Evolutionary conservation across 768 basidiomycete species (phyloP).

Genomic region (Auricularia heimuer): DNA sequence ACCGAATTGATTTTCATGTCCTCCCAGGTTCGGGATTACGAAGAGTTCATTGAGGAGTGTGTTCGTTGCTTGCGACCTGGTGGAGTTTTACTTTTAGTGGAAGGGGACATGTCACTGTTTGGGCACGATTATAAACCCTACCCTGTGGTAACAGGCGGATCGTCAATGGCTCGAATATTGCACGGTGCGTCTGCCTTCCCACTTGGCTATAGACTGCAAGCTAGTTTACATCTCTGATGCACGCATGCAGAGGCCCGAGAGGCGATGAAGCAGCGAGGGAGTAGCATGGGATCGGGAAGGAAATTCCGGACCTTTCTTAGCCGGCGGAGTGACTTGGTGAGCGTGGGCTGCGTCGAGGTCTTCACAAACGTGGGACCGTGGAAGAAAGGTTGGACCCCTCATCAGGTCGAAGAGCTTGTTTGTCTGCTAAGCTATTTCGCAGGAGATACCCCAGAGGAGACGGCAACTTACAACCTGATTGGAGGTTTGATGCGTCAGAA

Average conservation of each 20-base stretch:
- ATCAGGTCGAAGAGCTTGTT: neutral
- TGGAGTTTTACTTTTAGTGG: constrained; percentile 21
- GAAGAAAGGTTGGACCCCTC: constrained; percentile 14
- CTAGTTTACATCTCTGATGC: neutral
- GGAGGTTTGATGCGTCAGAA: constrained; percentile 14
- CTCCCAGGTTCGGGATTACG: constrained; percentile 22
- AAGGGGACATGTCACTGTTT: constrained; percentile 24
- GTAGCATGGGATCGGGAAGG: neutral
- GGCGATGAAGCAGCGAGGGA: neutral
- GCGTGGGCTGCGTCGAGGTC: constrained; percentile 22
- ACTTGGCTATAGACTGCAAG: neutral
- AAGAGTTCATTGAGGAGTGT: constrained; percentile 18
- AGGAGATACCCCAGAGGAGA: neutral
- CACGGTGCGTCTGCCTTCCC: constrained; percentile 19
- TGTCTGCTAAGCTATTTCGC: neutral
- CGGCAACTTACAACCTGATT: constrained; percentile 2
- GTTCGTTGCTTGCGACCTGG: constrained; percentile 20
- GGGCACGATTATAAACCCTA: constrained; percentile 19
- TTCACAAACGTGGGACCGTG: constrained; percentile 25
- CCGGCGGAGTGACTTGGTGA: constrained; percentile 18
- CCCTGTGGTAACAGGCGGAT: constrained; percentile 13
- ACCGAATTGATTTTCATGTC: neutral
- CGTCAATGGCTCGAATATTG: constrained; percentile 21
- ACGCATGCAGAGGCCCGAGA: constrained; percentile 19
- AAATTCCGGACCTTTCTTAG: constrained; percentile 15